phyloP scores from a whole-genome alignment of 2,329 filamentous ascomycete genomes.

The Colletotrichum horii region DNA sequence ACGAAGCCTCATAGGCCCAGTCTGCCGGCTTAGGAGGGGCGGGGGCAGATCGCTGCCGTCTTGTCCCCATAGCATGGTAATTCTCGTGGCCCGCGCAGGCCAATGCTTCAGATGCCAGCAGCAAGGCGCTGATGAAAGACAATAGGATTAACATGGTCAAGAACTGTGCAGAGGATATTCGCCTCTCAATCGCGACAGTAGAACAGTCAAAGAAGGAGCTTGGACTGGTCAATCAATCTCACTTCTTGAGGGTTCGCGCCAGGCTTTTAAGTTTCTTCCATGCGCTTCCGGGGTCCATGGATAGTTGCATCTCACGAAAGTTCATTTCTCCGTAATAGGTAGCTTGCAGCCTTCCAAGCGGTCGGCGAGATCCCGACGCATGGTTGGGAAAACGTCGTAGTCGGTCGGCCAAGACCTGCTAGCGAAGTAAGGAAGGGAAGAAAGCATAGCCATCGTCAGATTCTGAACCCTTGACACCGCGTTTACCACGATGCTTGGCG shows the following conservation, averaged over 20 bases:
- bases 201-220: not conserved
- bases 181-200: not conserved
- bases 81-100: slow-evolving; percentile 14
- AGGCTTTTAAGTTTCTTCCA: not conserved
- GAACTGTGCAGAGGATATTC: not conserved
- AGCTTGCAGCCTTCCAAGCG: not conserved
- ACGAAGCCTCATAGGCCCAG: slow-evolving; percentile 20
- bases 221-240: not conserved
- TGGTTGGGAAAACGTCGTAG: not conserved
- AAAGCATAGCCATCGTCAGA: not conserved
- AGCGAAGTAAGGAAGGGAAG: not conserved
- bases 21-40: not conserved
- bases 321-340: not conserved
- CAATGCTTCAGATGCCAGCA: not conserved
- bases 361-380: not conserved
- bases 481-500: not conserved
- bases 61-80: not conserved
- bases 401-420: not conserved
- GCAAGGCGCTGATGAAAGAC: not conserved
- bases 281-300: not conserved
- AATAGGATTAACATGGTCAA: not conserved
- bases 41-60: not conserved
- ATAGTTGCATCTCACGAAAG: not conserved
- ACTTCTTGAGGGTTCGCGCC: not conserved
- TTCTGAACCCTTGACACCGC: not conserved